Evolutionary conservation across 208 protist species (phyloP).

Genomic region (Wallacemonas sp.): DNA sequence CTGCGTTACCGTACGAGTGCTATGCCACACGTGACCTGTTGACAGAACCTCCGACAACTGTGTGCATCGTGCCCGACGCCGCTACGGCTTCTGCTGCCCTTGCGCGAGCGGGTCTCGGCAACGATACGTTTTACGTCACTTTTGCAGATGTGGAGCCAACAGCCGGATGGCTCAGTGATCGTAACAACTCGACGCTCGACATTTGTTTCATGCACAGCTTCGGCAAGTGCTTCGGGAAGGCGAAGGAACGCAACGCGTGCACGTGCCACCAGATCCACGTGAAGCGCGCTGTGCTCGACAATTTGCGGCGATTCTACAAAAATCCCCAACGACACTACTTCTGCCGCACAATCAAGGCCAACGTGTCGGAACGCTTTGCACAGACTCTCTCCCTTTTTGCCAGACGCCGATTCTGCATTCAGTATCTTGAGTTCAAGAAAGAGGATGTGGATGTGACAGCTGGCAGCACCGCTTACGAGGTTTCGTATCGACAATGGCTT

Average conservation of each 20-base stretch:
- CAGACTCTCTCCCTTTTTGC: slow-evolving; percentile 43
- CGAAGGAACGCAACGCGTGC: slow-evolving; percentile 34
- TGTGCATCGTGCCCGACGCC: slow-evolving; percentile 29
- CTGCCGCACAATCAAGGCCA: slow-evolving; percentile 58
- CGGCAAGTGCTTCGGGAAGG: slow-evolving; percentile 50
- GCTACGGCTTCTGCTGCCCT: slow-evolving; percentile 13
- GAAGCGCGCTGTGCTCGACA: slow-evolving; percentile 30
- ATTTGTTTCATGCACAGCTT: slow-evolving; percentile 77
- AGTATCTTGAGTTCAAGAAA: slow-evolving; percentile 57
- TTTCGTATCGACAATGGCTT: slow-evolving; percentile 50
- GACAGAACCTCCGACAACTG: slow-evolving; percentile 44
- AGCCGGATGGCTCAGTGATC: slow-evolving; percentile 46
- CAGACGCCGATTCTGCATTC: slow-evolving; percentile 30
- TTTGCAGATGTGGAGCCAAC: slow-evolving; percentile 52
- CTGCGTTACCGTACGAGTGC: slow-evolving; percentile 13
- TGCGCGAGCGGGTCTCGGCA: slow-evolving; percentile 1
- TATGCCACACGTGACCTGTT: slow-evolving; percentile 49
- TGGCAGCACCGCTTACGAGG: slow-evolving; percentile 47
- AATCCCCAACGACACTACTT: slow-evolving; percentile 48
- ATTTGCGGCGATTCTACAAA: slow-evolving; percentile 37
- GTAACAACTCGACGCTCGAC: slow-evolving; percentile 45
- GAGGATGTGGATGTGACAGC: slow-evolving; percentile 43
- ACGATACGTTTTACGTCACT: slow-evolving; percentile 22
- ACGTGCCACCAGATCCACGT: slow-evolving; percentile 65
- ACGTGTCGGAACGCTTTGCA: slow-evolving; percentile 42